Evolutionary conservation across 495 filamentous ascomycete genomes (phyloP).

Genomic region (Sabuloglossum arenarium): DNA sequence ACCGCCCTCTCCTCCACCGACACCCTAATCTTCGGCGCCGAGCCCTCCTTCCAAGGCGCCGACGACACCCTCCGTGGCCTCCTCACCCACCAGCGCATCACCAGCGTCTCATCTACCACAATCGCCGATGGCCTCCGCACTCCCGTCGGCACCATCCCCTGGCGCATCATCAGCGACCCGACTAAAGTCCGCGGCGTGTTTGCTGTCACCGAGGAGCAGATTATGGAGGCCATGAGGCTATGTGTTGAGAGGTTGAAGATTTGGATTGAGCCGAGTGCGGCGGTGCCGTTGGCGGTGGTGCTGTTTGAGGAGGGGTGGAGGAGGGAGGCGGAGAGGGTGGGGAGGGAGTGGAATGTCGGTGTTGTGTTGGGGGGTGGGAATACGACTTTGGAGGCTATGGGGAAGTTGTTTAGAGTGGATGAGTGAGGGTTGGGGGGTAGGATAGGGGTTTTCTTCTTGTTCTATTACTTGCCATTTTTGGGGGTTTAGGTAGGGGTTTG

Average conservation of each 20-base stretch:
- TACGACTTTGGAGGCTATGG: conserved; percentile 61
- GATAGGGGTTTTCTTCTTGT: neutral
- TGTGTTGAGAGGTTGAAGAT: conserved; percentile 84
- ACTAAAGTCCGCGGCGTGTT: conserved; percentile 54
- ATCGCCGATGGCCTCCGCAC: conserved; percentile 84
- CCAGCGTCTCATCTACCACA: conserved; percentile 49
- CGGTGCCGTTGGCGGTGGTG: conserved; percentile 63
- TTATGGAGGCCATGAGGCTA: conserved; percentile 52
- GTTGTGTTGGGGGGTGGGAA: conserved; percentile 84
- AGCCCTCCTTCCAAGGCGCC: conserved; percentile 65
- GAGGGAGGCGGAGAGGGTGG: conserved; percentile 40
- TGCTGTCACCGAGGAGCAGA: conserved; percentile 64
- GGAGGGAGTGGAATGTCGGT: conserved; percentile 68
- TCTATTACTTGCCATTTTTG: neutral
- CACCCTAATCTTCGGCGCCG: conserved; percentile 69
- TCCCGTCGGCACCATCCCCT: conserved; percentile 57
- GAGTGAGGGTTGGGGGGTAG: neutral
- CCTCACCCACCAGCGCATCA: conserved; percentile 28
- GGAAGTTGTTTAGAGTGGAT: conserved; percentile 31
- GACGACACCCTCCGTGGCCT: conserved; percentile 63
- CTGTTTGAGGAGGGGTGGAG: conserved; percentile 76
- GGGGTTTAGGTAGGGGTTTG: neutral
- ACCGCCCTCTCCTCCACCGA: conserved; percentile 47
- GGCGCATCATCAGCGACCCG: conserved; percentile 57
- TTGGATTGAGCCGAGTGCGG: conserved; percentile 76